Evolutionary conservation across 805 yeast genomes (phyloP).

Genomic region (Saccharomyces cerevisiae): DNA sequence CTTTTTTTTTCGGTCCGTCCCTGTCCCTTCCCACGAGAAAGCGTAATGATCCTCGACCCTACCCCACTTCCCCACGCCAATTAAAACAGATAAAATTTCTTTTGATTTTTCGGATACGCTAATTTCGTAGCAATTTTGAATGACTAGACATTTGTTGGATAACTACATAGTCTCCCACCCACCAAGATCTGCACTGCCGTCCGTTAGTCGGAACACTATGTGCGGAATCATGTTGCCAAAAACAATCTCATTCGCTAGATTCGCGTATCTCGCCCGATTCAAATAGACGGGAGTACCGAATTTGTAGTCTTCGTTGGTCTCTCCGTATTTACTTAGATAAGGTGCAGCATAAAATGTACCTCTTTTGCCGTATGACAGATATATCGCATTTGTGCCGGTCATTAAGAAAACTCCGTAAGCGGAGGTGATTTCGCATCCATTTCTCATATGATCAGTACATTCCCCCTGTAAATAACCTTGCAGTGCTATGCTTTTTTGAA

Average conservation of each 20-base stretch:
- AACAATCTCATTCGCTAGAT: constrained; percentile 62
- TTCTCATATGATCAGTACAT: constrained; percentile 62
- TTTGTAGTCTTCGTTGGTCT: constrained; percentile 63
- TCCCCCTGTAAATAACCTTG: constrained; percentile 58
- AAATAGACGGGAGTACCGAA: constrained; percentile 66
- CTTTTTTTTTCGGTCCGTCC: not conserved
- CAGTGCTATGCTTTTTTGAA: constrained; percentile 46
- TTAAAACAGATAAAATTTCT: not conserved
- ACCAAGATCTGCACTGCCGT: constrained; percentile 73
- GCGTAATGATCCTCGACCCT: not conserved
- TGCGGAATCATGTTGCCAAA: constrained; percentile 72
- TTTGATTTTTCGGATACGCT: not conserved
- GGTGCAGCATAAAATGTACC: constrained; percentile 86
- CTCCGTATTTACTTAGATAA: constrained; percentile 80
- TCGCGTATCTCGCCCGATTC: constrained; percentile 52
- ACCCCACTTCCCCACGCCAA: not conserved
- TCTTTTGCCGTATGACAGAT: constrained; percentile 51
- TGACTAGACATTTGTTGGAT: constrained; percentile 78
- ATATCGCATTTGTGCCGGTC: constrained; percentile 24
- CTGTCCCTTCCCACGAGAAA: not conserved
- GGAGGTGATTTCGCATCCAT: constrained; percentile 41
- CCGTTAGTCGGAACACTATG: constrained; percentile 69
- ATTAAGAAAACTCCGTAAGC: constrained; percentile 23
- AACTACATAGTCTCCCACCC: constrained; percentile 71
- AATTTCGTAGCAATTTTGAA: constrained; percentile 20